phyloP scores from a whole-genome alignment of 2,329 filamentous ascomycete species.

The Trichothecium sympodiale region DNA sequence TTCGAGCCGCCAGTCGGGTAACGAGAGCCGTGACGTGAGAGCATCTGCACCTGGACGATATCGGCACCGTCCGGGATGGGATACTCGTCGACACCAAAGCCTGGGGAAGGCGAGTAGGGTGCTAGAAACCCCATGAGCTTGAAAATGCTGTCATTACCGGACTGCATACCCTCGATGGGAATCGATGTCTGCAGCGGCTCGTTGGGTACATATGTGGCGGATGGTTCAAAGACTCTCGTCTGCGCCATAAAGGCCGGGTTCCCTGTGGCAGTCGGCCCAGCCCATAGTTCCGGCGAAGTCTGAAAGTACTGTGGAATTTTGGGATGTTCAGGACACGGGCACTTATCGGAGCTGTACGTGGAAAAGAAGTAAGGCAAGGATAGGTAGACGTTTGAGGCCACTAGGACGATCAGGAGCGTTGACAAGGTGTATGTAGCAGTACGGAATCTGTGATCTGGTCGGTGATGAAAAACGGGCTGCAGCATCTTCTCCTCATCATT shows the following conservation, averaged over 20 bases:
- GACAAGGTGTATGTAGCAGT: slow-evolving; percentile 1
- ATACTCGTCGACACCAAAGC: slow-evolving; percentile 66
- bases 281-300: slow-evolving; percentile 46
- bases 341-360: slow-evolving; percentile 14
- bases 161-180: slow-evolving; percentile 49
- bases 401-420: slow-evolving; percentile 19
- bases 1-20: slow-evolving; percentile 56
- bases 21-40: slow-evolving; percentile 61
- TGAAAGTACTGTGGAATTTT: slow-evolving; percentile 53
- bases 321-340: slow-evolving; percentile 17
- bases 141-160: slow-evolving; percentile 55
- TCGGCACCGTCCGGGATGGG: slow-evolving; percentile 54
- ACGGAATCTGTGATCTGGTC: slow-evolving; percentile 1
- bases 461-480: background rate
- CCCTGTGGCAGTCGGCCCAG: slow-evolving; percentile 61
- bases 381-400: slow-evolving; percentile 24
- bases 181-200: slow-evolving; percentile 59
- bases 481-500: background rate
- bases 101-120: slow-evolving; percentile 60
- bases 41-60: slow-evolving; percentile 60
- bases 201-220: slow-evolving; percentile 55
- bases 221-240: slow-evolving; percentile 56
- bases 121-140: slow-evolving; percentile 55
- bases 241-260: slow-evolving; percentile 59
- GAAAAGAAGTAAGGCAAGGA: slow-evolving; percentile 21